Percentiles rank a stretch among this genome's conserved stretches.
Evolutionary conservation across 495 filamentous ascomycete genomes (phyloP).

Genomic region (Stereocaulon alpinum): DNA sequence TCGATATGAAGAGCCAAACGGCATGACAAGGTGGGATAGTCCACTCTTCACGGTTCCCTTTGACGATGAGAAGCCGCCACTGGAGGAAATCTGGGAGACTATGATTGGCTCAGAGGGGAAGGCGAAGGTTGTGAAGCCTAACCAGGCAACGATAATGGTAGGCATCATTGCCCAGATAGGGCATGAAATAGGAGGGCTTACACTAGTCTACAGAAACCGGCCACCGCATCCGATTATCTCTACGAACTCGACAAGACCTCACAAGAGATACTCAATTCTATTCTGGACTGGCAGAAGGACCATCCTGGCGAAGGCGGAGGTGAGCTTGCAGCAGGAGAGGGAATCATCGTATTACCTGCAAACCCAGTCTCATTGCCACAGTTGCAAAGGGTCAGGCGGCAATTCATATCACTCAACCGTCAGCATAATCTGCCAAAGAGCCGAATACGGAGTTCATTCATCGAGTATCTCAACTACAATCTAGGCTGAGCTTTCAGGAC

Average conservation of each 20-base stretch:
- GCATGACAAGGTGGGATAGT: slow-evolving; percentile 89
- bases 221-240: slow-evolving; percentile 65
- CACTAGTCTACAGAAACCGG: slow-evolving; percentile 36
- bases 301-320: slow-evolving; percentile 49
- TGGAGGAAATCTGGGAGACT: slow-evolving; percentile 70
- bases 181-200: neutral
- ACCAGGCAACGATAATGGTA: slow-evolving; percentile 69
- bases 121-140: slow-evolving; percentile 51
- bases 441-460: slow-evolving; percentile 57
- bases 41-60: slow-evolving; percentile 85
- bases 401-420: slow-evolving; percentile 75
- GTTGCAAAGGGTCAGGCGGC: slow-evolving; percentile 71
- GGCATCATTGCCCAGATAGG: slow-evolving; percentile 13
- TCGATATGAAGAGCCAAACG: slow-evolving; percentile 92
- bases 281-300: slow-evolving; percentile 62
- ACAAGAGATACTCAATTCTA: slow-evolving; percentile 65
- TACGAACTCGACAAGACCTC: slow-evolving; percentile 79
- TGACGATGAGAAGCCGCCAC: slow-evolving; percentile 58
- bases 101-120: slow-evolving; percentile 38
- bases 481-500: slow-evolving; percentile 6
- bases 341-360: slow-evolving; percentile 32
- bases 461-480: slow-evolving; percentile 60
- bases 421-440: slow-evolving; percentile 42
- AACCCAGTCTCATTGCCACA: slow-evolving; percentile 47
- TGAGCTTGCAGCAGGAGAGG: slow-evolving; percentile 35